These are phyloP conservation scores for Populus hybrid DNA, from an alignment of 441 rosid genomes.

Conservation along the genomic window DNA sequence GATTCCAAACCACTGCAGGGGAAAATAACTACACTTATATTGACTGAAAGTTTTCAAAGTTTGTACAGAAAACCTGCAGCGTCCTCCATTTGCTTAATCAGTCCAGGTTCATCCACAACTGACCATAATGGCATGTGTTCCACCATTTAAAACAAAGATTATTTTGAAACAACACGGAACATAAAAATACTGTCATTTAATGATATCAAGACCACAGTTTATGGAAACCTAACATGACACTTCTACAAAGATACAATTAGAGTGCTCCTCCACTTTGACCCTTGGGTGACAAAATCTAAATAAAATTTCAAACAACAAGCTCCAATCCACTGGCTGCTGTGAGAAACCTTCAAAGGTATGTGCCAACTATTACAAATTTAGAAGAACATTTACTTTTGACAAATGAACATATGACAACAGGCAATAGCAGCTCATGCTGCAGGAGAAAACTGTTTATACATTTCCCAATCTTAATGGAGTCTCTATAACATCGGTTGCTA, in stretches of 20 bases:
- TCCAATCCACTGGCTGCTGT: not conserved
- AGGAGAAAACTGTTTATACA: not conserved
- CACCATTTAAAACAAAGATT: not conserved
- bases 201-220: not conserved
- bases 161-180: not conserved
- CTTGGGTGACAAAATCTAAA: not conserved
- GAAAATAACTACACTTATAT: conserved; percentile 2
- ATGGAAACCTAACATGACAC: not conserved
- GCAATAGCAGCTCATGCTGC: not conserved
- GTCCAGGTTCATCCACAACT: not conserved
- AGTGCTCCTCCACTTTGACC: not conserved
- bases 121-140: not conserved
- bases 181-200: not conserved
- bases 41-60: not conserved
- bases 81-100: not conserved
- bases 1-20: conserved; percentile 90
- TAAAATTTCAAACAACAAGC: not conserved
- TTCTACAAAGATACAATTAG: not conserved
- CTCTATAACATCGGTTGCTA: not conserved
- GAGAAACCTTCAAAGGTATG: not conserved
- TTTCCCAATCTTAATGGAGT: not conserved
- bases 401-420: not conserved
- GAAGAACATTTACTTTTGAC: not conserved
- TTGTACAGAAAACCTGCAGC: not conserved
- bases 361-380: not conserved